Base-by-base conservation (phyloP, 495 filamentous ascomycete species). In the Arthonia radiata region DNA sequence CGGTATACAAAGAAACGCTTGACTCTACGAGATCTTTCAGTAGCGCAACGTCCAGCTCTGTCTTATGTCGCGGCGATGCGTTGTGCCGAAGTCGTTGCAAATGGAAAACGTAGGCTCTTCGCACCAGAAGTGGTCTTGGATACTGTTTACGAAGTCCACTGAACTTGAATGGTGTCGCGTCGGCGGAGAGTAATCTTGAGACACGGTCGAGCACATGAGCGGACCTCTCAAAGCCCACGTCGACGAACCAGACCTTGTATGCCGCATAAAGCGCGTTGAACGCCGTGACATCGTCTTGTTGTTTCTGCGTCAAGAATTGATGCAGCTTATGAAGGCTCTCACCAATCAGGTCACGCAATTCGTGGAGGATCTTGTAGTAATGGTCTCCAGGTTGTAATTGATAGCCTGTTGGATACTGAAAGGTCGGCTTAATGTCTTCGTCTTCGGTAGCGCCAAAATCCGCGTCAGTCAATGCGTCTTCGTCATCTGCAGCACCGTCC, bases 201-300 rank as follows among this genome's bases (percentile, higher is more conserved):
- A 93, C 66, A 14, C 89, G 59, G 40, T 99, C 86, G 16, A 99
- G 52, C 6, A 86, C 76, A 43, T 92, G 89, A 4, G 86, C 83
- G 5, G 81, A 91, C 31, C 86, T 57, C 41, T 99, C 86, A 31
- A 92, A 89, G 12, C 89, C 89, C 24, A 94, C 80, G 37, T 99
- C 86, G 5, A 89, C 73, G 39, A 99, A 92, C 78, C 80, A 99
- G n/a, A 72, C 80, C 10, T 74, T 56, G 47, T 91, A 99, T 1
- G 86, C 72, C 14, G 68, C 77, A 45, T 93, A 99, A 7, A 99
- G 45, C 14, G 81, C 64, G 17, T 74, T 89, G 48, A 94, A 99
- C 49, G 80, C 92, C 2, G 76, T 62, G 7, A 99, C 86, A 40
- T 94, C 86, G 43, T 99, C 86, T 43, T 93, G 72, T 43, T 92